These are phyloP conservation scores for Malania oleifera DNA, from an alignment of 164 flowering plant species.

Conservation along the genomic window DNA sequence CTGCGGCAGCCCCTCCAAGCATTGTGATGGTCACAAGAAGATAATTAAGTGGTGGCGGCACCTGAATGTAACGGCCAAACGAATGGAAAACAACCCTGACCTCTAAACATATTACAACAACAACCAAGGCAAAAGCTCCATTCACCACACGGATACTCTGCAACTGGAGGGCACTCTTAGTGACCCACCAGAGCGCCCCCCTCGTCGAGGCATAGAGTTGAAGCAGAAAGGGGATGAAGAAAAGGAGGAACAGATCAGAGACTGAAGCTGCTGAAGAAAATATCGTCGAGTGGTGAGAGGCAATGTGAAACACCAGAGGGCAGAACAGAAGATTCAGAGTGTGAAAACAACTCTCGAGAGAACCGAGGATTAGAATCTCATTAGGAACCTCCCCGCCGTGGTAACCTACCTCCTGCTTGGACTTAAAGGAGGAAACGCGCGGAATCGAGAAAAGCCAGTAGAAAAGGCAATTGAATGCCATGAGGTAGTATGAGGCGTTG, in stretches of 20 bases:
- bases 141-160: conserved; percentile 69
- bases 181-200: conserved; percentile 90
- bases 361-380: conserved; percentile 62
- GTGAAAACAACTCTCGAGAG: conserved; percentile 76
- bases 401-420: conserved; percentile 43
- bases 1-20: conserved; percentile 87
- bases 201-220: conserved; percentile 80
- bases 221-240: conserved; percentile 85
- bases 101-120: conserved; percentile 81
- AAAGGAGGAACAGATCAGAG: conserved; percentile 66
- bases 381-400: conserved; percentile 70
- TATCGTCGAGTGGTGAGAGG: conserved; percentile 50
- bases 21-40: conserved; percentile 73
- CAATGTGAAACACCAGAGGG: conserved; percentile 70
- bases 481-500: conserved; percentile 67
- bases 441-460: conserved; percentile 89
- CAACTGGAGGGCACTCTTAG: conserved; percentile 46
- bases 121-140: conserved; percentile 77
- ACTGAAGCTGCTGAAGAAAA: conserved; percentile 56
- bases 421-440: conserved; percentile 67
- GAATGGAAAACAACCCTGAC: conserved; percentile 89
- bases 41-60: conserved; percentile 84
- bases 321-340: conserved; percentile 60
- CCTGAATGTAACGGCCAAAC: conserved; percentile 83
- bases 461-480: conserved; percentile 58